Conservation (phyloP, 257 asterid species). For the Penstemon barbatus region DNA sequence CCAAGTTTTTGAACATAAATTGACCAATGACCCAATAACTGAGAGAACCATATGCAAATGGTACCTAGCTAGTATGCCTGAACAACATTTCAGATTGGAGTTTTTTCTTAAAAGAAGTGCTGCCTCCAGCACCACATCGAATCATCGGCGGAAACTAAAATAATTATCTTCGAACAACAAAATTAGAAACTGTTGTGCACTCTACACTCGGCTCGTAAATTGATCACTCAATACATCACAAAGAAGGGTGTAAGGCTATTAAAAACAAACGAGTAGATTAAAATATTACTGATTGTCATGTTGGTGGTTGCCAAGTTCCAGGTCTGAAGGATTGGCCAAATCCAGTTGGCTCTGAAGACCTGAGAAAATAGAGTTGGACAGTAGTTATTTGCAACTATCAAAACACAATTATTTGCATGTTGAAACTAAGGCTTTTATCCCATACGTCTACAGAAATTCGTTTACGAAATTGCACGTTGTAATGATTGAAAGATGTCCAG, state of each 20-base stretch:
- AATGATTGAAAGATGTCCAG: neutral
- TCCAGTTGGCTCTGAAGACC: conserved; percentile 84
- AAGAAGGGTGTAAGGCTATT: neutral
- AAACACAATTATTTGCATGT: neutral
- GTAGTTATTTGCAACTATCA: neutral
- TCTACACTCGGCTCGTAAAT: neutral
- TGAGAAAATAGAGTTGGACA: conserved; percentile 34
- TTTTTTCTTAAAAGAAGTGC: too few species aligned
- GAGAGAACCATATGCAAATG: too few species aligned
- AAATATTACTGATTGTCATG: conserved; percentile 33
- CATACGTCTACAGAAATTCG: too few species aligned
- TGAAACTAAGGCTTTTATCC: too few species aligned
- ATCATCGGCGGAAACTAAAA: too few species aligned
- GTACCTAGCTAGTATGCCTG: too few species aligned
- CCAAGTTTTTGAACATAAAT: too few species aligned
- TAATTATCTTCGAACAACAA: neutral
- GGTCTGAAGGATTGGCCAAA: conserved; percentile 86
- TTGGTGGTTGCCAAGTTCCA: conserved; percentile 95
- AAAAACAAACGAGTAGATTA: neutral
- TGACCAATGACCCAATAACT: too few species aligned
- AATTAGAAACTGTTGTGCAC: neutral
- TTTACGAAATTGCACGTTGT: neutral
- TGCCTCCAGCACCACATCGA: too few species aligned
- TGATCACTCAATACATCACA: neutral
- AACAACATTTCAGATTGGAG: too few species aligned